Evolutionary conservation across 495 filamentous ascomycete genomes (phyloP), one percentile per base, ranked within the genome.

Genomic region (Aspergillus homomorphus): DNA sequence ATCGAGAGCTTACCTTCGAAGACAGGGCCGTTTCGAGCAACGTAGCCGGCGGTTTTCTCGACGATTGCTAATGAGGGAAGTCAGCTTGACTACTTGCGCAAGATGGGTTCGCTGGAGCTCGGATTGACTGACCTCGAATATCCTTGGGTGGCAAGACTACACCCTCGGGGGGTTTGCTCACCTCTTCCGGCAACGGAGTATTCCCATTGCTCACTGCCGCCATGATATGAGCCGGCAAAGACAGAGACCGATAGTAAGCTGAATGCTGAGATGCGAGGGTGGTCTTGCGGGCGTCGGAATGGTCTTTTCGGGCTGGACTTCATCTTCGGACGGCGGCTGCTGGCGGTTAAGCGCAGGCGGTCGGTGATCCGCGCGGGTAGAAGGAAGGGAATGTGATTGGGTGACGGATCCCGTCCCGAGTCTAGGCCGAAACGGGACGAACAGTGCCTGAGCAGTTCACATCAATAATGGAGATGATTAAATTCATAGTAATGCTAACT

Each of bases 41-140:
- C 91, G 69, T 93, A 96, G 19, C 92, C 92, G 30, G 93, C 92
- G n/a, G 93, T 96, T 75, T 96, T 97, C 71, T 97, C 93, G 64
- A 96, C 86, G 61, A 93, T 88, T 2, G 79, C 81, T 86, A 57
- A 46, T 30, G 18, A 38, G 33, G 10, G 12, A 14, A 12, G 33
- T 38, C 33, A 38, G 33, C 33, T 5, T 38, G 33, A 38, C 8
- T 38, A 14, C 33, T 38, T 38, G 33, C 33, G 33, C n/a, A 18
- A 2, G 21, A 46, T 52, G 33, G 60, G 48, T 62, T 38, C 56
- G 61, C 26, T 53, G 21, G 44, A 51, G 28, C 42, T 42, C 38
- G 38, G 51, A 75, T 76, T 44, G 46, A 75, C 77, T 44, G 46
- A 85, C 83, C 83, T 81, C 86, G 80, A 69, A 94, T 89, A 69